Base-by-base conservation (phyloP, 495 filamentous ascomycete species). In the Polyplosphaeria fusca region DNA sequence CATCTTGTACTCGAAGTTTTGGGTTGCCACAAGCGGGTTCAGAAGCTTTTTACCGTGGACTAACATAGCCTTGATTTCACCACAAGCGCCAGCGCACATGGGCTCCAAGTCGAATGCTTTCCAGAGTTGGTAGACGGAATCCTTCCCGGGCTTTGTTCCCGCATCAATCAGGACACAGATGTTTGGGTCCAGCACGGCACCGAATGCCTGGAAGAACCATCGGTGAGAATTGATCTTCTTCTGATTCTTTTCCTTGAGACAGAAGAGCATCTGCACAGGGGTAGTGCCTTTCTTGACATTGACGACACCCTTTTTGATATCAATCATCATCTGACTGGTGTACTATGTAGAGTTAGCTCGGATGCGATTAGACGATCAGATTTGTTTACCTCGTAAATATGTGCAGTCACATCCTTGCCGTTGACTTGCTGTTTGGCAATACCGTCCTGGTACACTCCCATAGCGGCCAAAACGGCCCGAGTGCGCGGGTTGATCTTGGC, bases 1-100 rank as follows among this genome's bases (percentile, higher is more conserved):
- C 82, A 99, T 94, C 77, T 99, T 99, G 77, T 99, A 99, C 76
- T 99, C 94, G 67, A 99, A 99, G 66, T 99, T 99, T 71, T 99
- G 94, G 3, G 90, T 89, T 2, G 94, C 94, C 11, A 99, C 88
- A 16, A 99, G 79, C 0, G 94, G 94, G 60, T 97, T 99, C 59
- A 96, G 61, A 47, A 98, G 77, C 64, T 94, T 89, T 74, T 86
- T 95, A 57, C 85, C 86, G n/a, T 79, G 75, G 14, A 84, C 88
- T 74, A 96, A 77, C 91, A 97, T 96, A 55, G 94, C 93, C 74
- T 97, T 97, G 74, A 99, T 99, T 72, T 99, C 94, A 73, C 94
- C 94, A 71, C 94, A 97, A 57, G 94, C 94, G 48, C 94, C 94
- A 47, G 85, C 94, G 67, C 93, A 97, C 82, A 90, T 95, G 27